Evolutionary conservation across 352 stramenopile genomes (phyloP).

Genomic region (Phytopythium montanum): DNA sequence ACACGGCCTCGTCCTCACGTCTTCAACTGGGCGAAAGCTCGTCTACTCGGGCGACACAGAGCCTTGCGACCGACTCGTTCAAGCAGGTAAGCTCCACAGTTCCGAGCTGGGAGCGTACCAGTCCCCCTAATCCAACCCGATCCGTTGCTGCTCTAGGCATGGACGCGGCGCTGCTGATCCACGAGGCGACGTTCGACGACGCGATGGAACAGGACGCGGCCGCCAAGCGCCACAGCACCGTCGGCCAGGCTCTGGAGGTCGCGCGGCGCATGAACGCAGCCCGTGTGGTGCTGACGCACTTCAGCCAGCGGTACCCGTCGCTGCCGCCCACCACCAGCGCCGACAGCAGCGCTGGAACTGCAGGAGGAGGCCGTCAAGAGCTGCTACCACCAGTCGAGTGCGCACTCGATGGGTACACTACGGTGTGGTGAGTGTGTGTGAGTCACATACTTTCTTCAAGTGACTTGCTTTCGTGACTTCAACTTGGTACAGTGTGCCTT

Average conservation of each 20-base stretch:
- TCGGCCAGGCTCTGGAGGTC: constrained; percentile 89
- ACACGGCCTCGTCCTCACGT: constrained; percentile 67
- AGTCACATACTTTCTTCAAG: not conserved
- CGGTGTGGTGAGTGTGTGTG: not conserved
- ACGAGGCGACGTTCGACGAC: constrained; percentile 98
- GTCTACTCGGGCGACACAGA: constrained; percentile 95
- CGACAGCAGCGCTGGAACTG: not conserved
- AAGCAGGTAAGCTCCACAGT: constrained; percentile 20
- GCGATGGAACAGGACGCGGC: constrained; percentile 91
- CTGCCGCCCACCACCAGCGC: constrained; percentile 28
- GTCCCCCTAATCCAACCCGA: not conserved
- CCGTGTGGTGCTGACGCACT: constrained; percentile 94
- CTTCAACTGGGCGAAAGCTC: constrained; percentile 41
- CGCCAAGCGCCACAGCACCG: constrained; percentile 93
- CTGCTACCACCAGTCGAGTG: constrained; percentile 17
- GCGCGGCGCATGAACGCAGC: constrained; percentile 72
- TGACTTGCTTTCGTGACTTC: not conserved
- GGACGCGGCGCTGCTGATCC: constrained; percentile 88
- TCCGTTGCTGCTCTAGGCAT: constrained; percentile 15
- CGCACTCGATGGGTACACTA: constrained; percentile 34
- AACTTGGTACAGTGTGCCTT: constrained; percentile 1
- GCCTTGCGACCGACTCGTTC: constrained; percentile 72
- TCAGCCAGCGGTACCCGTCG: constrained; percentile 81
- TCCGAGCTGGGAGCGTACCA: not conserved
- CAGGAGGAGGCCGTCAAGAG: not conserved